These are phyloP conservation scores for Amanita muscaria DNA, from an alignment of 768 basidiomycete genomes.

Conservation along the genomic window DNA sequence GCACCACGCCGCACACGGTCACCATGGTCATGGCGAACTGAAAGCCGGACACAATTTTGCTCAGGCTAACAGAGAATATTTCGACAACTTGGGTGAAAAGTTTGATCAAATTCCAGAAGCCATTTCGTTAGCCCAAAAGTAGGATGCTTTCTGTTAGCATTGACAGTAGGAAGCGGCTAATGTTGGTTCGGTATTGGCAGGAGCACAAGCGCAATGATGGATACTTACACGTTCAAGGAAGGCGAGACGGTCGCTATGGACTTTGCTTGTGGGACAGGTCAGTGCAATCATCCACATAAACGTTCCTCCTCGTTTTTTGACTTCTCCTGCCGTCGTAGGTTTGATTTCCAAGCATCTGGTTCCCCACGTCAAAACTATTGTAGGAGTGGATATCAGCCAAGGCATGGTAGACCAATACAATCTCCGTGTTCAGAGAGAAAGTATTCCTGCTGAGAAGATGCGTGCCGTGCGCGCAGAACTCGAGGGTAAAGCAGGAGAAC, in stretches of 20 bases:
- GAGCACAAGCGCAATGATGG: too few relatives aligned
- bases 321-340: constrained; percentile 38
- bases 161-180: background rate
- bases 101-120: background rate
- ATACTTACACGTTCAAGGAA: constrained; percentile 42
- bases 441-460: constrained; percentile 59
- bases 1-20: too few relatives aligned
- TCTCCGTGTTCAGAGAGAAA: constrained; percentile 45
- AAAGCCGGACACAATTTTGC: background rate
- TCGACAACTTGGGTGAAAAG: background rate
- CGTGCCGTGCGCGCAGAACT: constrained; percentile 46
- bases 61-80: background rate
- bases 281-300: background rate
- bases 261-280: constrained; percentile 69
- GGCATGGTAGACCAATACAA: constrained; percentile 63
- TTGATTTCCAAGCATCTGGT: constrained; percentile 53
- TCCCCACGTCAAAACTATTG: constrained; percentile 48
- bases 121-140: background rate
- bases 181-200: background rate
- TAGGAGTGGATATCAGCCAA: constrained; percentile 73
- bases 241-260: constrained; percentile 55
- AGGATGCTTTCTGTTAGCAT: background rate
- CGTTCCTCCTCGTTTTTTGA: background rate
- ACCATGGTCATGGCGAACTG: background rate
- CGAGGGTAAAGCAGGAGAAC: constrained; percentile 36